Evolutionary conservation across 129 eudicot genomes (phyloP), one percentile per base, ranked within the genome.

Genomic region (Mikania micrantha): DNA sequence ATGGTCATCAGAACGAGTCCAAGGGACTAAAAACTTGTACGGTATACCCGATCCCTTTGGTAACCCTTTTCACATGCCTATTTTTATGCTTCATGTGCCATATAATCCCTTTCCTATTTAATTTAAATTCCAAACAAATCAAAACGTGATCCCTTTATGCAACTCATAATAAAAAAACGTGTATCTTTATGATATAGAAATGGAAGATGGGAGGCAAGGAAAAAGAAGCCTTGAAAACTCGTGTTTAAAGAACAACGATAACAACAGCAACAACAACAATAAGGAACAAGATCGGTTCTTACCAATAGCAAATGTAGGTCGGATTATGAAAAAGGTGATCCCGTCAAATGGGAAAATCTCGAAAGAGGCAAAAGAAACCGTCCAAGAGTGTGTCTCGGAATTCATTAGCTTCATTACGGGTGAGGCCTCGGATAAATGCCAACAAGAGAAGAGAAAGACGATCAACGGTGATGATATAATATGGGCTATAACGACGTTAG

Each of bases 331-430:
- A 65, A 85, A 88, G 67, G 86, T 81, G 12, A 83, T 85, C 25
- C 96, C 96, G 0, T 78, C 80, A 5, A 88, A 83, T 4, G 91
- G 89, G 12, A 88, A 88, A 67, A 85, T 88, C 44, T 88, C 96
- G 6, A 85, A 85, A 48, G 91, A 88, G 2, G 96, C 96, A 0
- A 88, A 88, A 77, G 96, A 85, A 45, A 85, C 89, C 1, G 91
- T 88, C 7, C 96, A 88, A 76, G 91, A 88, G 74, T 88, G 96
- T 4, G 96, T 85, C 24, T 85, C 96, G 2, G 96, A 88, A 65
- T 88, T 88, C 78, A 88, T 88, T 36, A 88, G 96, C 66, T 88
- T 88, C 49, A 83, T 88, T 8, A 88, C 91, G 0, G 89, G 91
- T 4, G 91, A 88, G 60, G 96, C 96, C 19, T 85, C 96, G 0